Percentiles rank a stretch among this genome's conserved stretches.
Evolutionary conservation across 2,329 filamentous ascomycete genomes (phyloP).

Genomic region (Phyllosticta capitalensis): DNA sequence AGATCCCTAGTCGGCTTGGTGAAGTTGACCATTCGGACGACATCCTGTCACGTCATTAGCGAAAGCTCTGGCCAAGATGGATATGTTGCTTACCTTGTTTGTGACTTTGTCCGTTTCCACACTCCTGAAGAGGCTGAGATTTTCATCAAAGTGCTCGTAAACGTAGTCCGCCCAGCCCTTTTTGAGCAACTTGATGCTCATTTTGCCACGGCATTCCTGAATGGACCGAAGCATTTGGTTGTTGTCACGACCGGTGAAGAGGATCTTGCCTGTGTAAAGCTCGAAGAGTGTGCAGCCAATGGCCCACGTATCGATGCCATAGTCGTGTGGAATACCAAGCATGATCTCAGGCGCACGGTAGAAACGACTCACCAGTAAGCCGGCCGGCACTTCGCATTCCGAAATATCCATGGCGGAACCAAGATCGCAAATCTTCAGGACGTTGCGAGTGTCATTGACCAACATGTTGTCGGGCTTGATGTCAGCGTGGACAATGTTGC

Average conservation of each 20-base stretch:
- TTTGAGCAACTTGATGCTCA: constrained; percentile 80
- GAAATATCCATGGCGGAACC: constrained; percentile 89
- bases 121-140: constrained; percentile 72
- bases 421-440: constrained; percentile 91
- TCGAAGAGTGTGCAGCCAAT: constrained; percentile 96
- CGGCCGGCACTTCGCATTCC: constrained; percentile 82
- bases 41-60: constrained; percentile 42
- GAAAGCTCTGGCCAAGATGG: constrained; percentile 12
- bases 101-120: constrained; percentile 81
- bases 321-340: constrained; percentile 76
- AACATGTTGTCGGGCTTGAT: constrained; percentile 97
- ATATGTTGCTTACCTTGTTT: constrained; percentile 45
- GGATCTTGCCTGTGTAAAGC: constrained; percentile 92
- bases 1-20: constrained; percentile 63
- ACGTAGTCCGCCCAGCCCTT: constrained; percentile 58
- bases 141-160: constrained; percentile 66
- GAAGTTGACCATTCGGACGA: constrained; percentile 56
- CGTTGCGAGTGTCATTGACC: constrained; percentile 72
- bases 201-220: constrained; percentile 90
- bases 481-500: constrained; percentile 90
- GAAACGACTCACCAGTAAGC: constrained; percentile 82
- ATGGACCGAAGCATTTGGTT: constrained; percentile 97
- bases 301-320: constrained; percentile 93
- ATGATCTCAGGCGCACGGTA: constrained; percentile 93
- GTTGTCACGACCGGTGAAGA: constrained; percentile 91